Percentiles rank a stretch among this genome's conserved stretches.
phyloP scores from a whole-genome alignment of 2,329 filamentous ascomycete genomes.

The Ophiocordyceps camponoti-saundersi region DNA sequence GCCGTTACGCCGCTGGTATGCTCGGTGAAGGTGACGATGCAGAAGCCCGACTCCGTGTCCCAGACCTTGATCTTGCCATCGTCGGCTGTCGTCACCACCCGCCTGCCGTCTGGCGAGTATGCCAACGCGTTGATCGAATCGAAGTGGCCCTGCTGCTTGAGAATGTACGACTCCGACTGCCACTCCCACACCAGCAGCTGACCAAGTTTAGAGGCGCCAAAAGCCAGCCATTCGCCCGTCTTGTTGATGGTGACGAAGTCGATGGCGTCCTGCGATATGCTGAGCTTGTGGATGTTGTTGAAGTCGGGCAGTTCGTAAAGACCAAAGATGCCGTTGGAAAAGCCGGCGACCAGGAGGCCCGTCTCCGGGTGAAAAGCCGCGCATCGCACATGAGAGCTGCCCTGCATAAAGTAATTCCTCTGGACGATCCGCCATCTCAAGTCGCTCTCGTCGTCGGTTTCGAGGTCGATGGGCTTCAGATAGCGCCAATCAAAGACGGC shows the following conservation, averaged over 20 bases:
- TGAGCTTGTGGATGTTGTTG: constrained; percentile 80
- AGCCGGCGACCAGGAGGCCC: constrained; percentile 88
- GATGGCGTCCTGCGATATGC: constrained; percentile 93
- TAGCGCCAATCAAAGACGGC: constrained; percentile 92
- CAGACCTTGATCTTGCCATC: constrained; percentile 98
- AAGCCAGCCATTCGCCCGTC: constrained; percentile 90
- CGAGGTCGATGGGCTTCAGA: constrained; percentile 37
- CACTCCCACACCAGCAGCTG: constrained; percentile 99
- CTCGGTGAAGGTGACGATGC: constrained; percentile 94
- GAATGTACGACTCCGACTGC: constrained; percentile 96
- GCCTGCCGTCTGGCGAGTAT: constrained; percentile 86
- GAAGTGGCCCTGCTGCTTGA: constrained; percentile 96
- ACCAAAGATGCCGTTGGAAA: constrained; percentile 86
- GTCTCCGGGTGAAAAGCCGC: constrained; percentile 77
- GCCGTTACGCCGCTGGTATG: constrained; percentile 88
- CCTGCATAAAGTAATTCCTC: constrained; percentile 87
- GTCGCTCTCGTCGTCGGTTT: constrained; percentile 43
- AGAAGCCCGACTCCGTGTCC: constrained; percentile 94
- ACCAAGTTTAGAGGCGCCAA: constrained; percentile 86
- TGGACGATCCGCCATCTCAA: constrained; percentile 84
- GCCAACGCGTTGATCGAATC: constrained; percentile 87
- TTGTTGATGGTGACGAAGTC: constrained; percentile 90
- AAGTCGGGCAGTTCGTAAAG: constrained; percentile 94
- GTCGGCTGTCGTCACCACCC: constrained; percentile 83
- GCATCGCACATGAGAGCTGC: constrained; percentile 70